phyloP scores from a whole-genome alignment of 257 asterid species.

The Solanum pennellii region DNA sequence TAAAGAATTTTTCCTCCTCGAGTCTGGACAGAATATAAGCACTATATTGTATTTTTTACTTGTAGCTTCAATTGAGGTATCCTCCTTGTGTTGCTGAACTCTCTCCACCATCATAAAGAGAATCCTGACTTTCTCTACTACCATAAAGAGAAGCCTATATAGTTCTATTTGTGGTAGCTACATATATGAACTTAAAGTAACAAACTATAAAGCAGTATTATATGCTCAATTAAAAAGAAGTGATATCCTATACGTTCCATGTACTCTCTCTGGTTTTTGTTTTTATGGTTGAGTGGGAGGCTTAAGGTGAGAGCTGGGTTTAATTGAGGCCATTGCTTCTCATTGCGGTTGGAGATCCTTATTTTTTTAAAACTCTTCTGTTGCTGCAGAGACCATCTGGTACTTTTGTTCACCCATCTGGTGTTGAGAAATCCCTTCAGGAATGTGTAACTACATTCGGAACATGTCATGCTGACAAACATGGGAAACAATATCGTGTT shows the following conservation, averaged over 20 bases:
- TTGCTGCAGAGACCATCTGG: conserved; percentile 57
- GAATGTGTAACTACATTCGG: conserved; percentile 42
- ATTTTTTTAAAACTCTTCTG: background rate
- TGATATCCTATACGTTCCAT: background rate
- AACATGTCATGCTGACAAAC: conserved; percentile 56
- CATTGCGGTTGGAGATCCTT: background rate
- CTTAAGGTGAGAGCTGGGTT: background rate
- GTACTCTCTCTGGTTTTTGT: background rate
- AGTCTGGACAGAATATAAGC: background rate
- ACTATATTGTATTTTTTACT: background rate
- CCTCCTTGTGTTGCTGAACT: background rate
- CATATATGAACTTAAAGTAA: background rate
- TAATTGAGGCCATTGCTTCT: background rate
- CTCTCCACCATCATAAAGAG: background rate
- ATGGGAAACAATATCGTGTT: conserved; percentile 51
- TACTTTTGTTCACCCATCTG: conserved; percentile 62
- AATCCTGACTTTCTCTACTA: background rate
- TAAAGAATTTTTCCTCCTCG: background rate
- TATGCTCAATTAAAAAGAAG: background rate
- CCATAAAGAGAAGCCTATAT: background rate
- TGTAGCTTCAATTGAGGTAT: background rate
- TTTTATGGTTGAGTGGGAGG: background rate
- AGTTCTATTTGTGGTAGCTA: background rate
- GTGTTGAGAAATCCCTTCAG: conserved; percentile 46
- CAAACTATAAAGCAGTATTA: background rate